Evolutionary conservation across 164 flowering plant genomes (phyloP).

Genomic region (Nymphaea thermarum): DNA sequence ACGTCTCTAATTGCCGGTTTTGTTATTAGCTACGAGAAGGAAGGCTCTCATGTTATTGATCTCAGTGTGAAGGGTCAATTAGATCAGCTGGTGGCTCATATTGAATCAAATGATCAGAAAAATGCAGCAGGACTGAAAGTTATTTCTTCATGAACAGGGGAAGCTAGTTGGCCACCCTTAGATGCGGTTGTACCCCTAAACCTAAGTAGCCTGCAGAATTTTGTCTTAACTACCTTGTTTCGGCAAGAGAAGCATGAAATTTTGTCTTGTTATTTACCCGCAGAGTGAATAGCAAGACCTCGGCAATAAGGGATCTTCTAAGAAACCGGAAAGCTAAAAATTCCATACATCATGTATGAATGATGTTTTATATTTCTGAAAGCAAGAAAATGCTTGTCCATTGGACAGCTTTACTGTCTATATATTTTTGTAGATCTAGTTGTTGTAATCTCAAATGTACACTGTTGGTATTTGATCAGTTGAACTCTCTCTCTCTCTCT

Average conservation of each 20-base stretch:
- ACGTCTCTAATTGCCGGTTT: constrained; percentile 14
- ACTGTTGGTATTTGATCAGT: background rate
- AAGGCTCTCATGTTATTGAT: constrained; percentile 11
- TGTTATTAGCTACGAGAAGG: constrained; percentile 10
- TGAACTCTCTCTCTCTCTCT: background rate
- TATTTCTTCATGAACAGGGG: background rate
- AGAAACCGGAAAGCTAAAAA: background rate
- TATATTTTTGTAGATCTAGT: background rate
- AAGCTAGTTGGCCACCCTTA: background rate
- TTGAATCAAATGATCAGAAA: constrained; percentile 12
- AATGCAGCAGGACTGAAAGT: background rate
- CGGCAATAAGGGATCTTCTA: background rate
- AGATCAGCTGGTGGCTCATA: constrained; percentile 11
- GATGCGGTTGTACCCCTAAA: background rate
- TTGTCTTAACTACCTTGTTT: background rate
- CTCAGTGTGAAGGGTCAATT: constrained; percentile 15
- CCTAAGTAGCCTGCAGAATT: background rate
- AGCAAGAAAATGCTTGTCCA: background rate
- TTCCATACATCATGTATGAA: background rate
- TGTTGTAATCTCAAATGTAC: background rate
- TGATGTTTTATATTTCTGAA: background rate
- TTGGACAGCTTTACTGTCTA: background rate
- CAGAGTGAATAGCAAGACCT: background rate
- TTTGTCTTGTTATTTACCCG: no score
- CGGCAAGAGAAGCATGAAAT: background rate